phyloP scores from a whole-genome alignment of 192 early-diverging fungal genomes.

The Polychytrium aggregatum region DNA sequence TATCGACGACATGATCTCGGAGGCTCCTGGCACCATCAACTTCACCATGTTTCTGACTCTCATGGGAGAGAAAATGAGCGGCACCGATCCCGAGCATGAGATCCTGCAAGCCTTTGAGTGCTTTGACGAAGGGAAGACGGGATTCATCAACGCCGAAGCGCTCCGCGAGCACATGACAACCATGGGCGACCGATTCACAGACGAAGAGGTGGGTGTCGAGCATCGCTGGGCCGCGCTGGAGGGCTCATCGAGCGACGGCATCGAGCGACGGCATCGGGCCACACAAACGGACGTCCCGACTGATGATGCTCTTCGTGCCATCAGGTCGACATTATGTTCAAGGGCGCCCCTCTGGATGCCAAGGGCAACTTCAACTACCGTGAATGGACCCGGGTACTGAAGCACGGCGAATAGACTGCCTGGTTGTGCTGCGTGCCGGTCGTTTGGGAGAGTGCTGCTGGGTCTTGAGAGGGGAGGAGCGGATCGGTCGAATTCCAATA shows the following conservation, averaged over 20 bases:
- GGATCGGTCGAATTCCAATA: too few species aligned
- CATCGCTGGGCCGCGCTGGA: neutral
- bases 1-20: constrained; percentile 82
- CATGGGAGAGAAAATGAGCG: constrained; percentile 86
- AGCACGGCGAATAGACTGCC: constrained; percentile 95
- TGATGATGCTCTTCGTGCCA: too few species aligned
- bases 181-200: constrained; percentile 83
- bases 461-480: too few species aligned
- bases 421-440: too few species aligned
- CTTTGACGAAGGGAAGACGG: constrained; percentile 79
- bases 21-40: constrained; percentile 76
- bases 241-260: neutral
- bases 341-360: constrained; percentile 67
- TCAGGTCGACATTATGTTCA: constrained; percentile 86
- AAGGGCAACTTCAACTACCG: constrained; percentile 79
- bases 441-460: too few species aligned
- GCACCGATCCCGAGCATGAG: constrained; percentile 83
- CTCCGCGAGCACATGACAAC: constrained; percentile 80
- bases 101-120: constrained; percentile 87
- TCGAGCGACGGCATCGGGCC: too few species aligned
- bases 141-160: constrained; percentile 67
- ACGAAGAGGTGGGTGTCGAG: constrained; percentile 64
- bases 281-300: too few species aligned
- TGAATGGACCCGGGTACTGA: constrained; percentile 83
- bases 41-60: constrained; percentile 96